Base-by-base conservation (phyloP, 2,329 filamentous ascomycete species). In the Fusarium abutilonis region DNA sequence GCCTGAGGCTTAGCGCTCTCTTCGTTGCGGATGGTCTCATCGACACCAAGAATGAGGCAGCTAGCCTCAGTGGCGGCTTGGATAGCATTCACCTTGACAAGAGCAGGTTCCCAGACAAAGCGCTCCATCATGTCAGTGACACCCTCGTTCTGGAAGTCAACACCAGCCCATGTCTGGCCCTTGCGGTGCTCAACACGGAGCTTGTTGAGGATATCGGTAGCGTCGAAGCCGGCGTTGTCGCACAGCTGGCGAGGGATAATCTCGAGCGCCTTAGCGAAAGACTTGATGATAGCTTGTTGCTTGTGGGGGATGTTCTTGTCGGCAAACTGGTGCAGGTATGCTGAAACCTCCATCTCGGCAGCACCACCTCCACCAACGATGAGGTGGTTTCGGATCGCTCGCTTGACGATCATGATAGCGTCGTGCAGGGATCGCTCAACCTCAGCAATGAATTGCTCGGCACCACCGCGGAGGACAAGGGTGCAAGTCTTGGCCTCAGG, bases 371-470 rank as follows among this genome's bases (percentile, higher is more conserved):
- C 95, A 41, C 93, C 95, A 23, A 99, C 95, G 67, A 99, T 97
- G 74, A 87, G 91, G 74, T 89, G 89, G 83, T 98, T 96, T 82
- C 92, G 92, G 78, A 98, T 92, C 26, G 95, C 92, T 61, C 96
- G 93, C 87, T 98, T 98, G 74, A 99, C 95, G 73, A 99, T 97
- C 95, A 99, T 99, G 79, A 99, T 98, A 70, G 95, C 95, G 73
- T 99, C 95, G 83, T 99, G 95, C 67, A 99, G 86, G 74, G 92
- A 97, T 65, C 95, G 91, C 83, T 99, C 95, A 2, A 97, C 95
- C 78, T 99, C 95, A 56, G 95, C 95, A 71, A 99, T 99, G 80
- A 99, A 99, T 77, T 99, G 95, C 82, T 99, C 95, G 32, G 95
- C 95, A 66, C 95, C 95, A 73, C 95, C 95, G 74, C 95, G 91